Base-by-base conservation (phyloP, 257 asterid species). In the Solanum sitiens region DNA sequence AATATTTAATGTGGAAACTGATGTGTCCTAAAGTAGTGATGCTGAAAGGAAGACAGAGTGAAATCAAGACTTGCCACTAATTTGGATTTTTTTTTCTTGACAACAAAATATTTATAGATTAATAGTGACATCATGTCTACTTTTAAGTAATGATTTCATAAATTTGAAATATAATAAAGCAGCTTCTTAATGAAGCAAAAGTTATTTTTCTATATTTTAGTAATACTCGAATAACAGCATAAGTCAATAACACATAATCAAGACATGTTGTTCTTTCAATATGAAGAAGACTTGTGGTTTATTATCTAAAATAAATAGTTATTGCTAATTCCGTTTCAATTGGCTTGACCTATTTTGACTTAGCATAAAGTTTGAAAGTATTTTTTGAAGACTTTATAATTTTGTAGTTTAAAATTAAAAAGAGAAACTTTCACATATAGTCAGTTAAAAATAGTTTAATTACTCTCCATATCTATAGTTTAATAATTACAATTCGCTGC, bases 201-300 rank as follows among this genome's bases (percentile, higher is more conserved):
- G 61, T 42, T 35, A 10, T 16, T 21, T 16, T 83, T 83, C 23
- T 75, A 25, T 75, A 40, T 59, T 83, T 40, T 35, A 61, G 86
- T 56, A 84, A 23, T 33, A 56, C 14, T 83, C 70, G 32, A 65
- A 83, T 32, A 53, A 53, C 61, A 53, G 61, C 61, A 53, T 2
- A 21, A 20, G 25, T 65, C 68, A 61, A 21, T 20, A 15, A 27
- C 47, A 32, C 70, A 56, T 27, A 88, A 72, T 73, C 72, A 30
- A 6, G 40, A 59, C 37, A 27, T 32, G 13, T 30, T 40, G 35
- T 40, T 80, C 45, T 67, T 80, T 89, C 86, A 89, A 37, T 70
- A 12, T 88, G 86, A 87, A 83, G 86, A 83, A 47, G 87, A 87
- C 86, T 27, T 42, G 88, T 84, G 86, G 84, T 67, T 6, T 87